Evolutionary conservation across 83 land plant genomes (phyloP), one percentile per base, ranked within the genome.

Genomic region (Larix sibirica): DNA sequence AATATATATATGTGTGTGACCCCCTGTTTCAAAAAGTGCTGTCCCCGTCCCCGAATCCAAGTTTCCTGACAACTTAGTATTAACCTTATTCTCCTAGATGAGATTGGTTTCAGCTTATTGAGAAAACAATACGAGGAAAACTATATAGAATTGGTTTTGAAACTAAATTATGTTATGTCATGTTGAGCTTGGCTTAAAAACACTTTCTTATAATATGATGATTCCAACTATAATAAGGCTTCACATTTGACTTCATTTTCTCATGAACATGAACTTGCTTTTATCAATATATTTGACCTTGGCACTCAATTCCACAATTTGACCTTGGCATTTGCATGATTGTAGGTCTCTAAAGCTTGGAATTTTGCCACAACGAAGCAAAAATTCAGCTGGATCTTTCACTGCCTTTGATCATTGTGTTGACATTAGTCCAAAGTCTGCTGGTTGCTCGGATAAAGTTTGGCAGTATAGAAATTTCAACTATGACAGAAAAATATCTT

Each of bases 271-370:
- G 44, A 3, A 12, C n/a, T 70, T 18, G 10, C 18, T 33, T 33
- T 2, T 26, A n/a, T 70, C 40, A 16, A 69, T 69, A 17, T 31
- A 36, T 36, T 17, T 26, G 28, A 16, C 33, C 36, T 3, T 36
- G 47, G 56, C 12, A 50, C 56, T 10, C 56, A 50, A 10, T 50
- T 50, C 56, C 56, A 50, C 56, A 50, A 50, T 20, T 38, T 71
- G 42, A 40, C 24, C 13, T n/a, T 38, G 23, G 76, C n/a, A 3
- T 71, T 20, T 10, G 42, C 76, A 38, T 71, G 76, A 71, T 42
- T 71, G 13, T 42, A 94, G 96, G 86, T 94, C 94, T 68, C 87
- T 94, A 10, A 92, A 87, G 86, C 92, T 94, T 79, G 96, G 96
- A 20, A 68, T 86, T 70, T 67, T 88, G 63, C 87, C 89, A 12